phyloP scores from a whole-genome alignment of 306 rosid genomes.

The Spatholobus suberectus region DNA sequence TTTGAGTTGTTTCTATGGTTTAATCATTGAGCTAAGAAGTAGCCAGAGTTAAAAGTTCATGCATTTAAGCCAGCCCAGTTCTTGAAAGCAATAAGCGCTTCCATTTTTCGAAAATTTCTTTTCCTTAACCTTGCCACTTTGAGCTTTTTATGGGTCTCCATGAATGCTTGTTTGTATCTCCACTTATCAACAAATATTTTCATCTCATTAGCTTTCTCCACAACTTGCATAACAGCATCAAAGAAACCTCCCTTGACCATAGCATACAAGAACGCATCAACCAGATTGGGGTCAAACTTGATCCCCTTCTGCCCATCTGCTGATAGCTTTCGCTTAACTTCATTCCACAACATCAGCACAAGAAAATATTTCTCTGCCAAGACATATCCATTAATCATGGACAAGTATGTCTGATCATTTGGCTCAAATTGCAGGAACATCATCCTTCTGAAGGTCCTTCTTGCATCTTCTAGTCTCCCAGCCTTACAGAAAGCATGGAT shows the following conservation, averaged over 20 bases:
- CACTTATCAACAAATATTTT: conserved; percentile 93
- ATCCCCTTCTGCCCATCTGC: conserved; percentile 67
- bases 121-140: conserved; percentile 77
- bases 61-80: conserved; percentile 96
- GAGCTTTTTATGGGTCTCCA: conserved; percentile 94
- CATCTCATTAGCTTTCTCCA: conserved; percentile 85
- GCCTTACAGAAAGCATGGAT: conserved; percentile 95
- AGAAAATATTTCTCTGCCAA: conserved; percentile 78
- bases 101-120: conserved; percentile 80
- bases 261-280: conserved; percentile 89
- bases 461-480: conserved; percentile 90
- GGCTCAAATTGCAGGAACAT: conserved; percentile 82
- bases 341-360: conserved; percentile 93
- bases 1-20: conserved; percentile 24
- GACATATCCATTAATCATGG: conserved; percentile 83
- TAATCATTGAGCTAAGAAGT: conserved; percentile 21
- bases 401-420: conserved; percentile 88
- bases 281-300: conserved; percentile 72
- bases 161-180: conserved; percentile 97
- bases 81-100: conserved; percentile 88
- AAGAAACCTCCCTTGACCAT: conserved; percentile 98
- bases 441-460: conserved; percentile 95
- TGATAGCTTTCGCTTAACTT: conserved; percentile 73
- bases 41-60: conserved; percentile 40
- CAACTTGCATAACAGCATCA: conserved; percentile 95